Evolutionary conservation across 192 early-diverging fungal species (phyloP).

Genomic region (Allomyces macrogynus): DNA sequence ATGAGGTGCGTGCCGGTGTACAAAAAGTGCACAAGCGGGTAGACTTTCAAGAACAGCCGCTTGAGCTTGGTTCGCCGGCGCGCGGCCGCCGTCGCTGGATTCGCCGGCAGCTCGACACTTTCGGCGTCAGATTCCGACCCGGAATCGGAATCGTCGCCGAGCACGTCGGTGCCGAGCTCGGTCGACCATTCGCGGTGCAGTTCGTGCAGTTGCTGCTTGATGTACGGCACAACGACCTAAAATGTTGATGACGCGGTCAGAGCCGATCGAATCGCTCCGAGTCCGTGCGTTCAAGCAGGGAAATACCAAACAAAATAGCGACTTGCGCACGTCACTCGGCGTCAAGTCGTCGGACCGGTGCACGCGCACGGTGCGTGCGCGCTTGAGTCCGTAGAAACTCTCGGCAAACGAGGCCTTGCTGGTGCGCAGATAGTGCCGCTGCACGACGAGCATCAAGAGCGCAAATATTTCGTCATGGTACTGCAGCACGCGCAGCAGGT

Average conservation of each 20-base stretch:
- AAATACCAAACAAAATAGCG: conserved; percentile 38
- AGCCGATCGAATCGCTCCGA: too few relatives aligned
- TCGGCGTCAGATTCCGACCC: background rate
- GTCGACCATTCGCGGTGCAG: conserved; percentile 8
- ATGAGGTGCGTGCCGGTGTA: conserved; percentile 42
- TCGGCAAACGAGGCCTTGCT: conserved; percentile 49
- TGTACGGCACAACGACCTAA: conserved; percentile 50
- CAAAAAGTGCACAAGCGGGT: conserved; percentile 48
- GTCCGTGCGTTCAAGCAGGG: too few relatives aligned
- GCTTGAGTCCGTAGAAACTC: conserved; percentile 76
- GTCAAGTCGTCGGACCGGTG: conserved; percentile 19
- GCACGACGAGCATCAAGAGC: conserved; percentile 52
- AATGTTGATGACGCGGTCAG: background rate
- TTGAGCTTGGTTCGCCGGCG: conserved; percentile 4
- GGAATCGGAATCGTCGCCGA: background rate
- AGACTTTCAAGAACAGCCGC: conserved; percentile 29
- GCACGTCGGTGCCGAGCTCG: background rate
- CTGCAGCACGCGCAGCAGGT: conserved; percentile 52
- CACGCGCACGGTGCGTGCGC: conserved; percentile 30
- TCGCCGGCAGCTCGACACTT: conserved; percentile 3
- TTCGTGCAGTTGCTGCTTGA: conserved; percentile 50
- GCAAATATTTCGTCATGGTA: conserved; percentile 68
- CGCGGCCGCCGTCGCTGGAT: conserved; percentile 8
- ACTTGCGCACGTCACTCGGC: conserved; percentile 29
- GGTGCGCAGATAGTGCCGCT: conserved; percentile 61